Evolutionary conservation across 164 flowering plant species (phyloP).

Genomic region (Taxillus chinensis): DNA sequence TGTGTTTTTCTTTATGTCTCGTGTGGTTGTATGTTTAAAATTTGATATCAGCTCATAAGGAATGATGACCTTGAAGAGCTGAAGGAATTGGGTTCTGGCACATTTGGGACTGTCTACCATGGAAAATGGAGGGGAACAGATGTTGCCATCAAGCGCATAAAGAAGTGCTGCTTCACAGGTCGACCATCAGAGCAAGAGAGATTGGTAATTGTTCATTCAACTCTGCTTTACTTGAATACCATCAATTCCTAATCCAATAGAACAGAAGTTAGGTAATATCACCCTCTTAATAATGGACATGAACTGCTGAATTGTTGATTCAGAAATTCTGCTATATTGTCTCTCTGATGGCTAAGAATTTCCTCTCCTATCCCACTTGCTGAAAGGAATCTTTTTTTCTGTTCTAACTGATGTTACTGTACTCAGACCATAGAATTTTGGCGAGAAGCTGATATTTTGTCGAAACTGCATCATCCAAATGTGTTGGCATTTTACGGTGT

Average conservation of each 20-base stretch:
- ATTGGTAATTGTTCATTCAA: neutral
- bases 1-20: neutral
- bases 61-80: slow-evolving; percentile 7
- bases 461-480: slow-evolving; percentile 8
- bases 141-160: slow-evolving; percentile 4
- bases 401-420: neutral
- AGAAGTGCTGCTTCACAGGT: slow-evolving; percentile 7
- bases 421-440: slow-evolving; percentile 5
- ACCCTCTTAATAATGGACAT: neutral
- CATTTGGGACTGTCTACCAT: slow-evolving; percentile 5
- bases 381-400: neutral
- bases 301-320: neutral
- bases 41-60: neutral
- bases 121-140: slow-evolving; percentile 3
- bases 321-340: neutral
- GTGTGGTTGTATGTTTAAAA: neutral
- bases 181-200: slow-evolving; percentile 6
- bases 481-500: slow-evolving; percentile 4
- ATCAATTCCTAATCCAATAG: neutral
- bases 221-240: neutral
- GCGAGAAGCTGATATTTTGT: slow-evolving; percentile 7
- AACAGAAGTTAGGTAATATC: neutral
- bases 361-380: neutral
- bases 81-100: slow-evolving; percentile 2
- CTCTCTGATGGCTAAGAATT: neutral